A percentile compares a stretch with the other conserved stretches of the same genome.
phyloP scores from a whole-genome alignment of 163 green algal species.

The Coccomyxa subellipsoidea region DNA sequence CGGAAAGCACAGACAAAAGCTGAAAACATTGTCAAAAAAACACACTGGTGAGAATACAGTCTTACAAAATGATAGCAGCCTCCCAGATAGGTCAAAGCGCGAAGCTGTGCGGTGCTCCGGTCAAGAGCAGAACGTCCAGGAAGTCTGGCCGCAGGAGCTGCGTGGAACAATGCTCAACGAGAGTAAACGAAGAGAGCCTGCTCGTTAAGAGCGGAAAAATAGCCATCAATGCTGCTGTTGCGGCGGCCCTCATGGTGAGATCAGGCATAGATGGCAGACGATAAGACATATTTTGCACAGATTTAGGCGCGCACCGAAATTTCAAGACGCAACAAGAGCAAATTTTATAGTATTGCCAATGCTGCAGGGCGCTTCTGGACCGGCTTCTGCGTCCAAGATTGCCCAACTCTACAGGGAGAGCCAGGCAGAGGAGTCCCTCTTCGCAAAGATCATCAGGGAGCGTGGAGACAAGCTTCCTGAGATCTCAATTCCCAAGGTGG shows the following conservation, averaged over 20 bases:
- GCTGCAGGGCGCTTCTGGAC: neutral
- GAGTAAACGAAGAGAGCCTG: neutral
- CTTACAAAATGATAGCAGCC: neutral
- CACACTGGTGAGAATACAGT: too few species aligned
- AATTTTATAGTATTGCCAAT: too few species aligned
- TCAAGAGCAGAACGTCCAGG: neutral
- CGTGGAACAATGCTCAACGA: neutral
- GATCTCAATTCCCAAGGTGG: neutral
- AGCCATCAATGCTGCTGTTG: neutral
- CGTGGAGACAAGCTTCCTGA: neutral
- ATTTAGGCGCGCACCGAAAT: neutral
- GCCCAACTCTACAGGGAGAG: neutral
- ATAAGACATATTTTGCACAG: neutral
- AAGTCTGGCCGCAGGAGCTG: neutral
- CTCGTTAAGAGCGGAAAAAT: neutral
- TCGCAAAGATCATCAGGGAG: slow-evolving; percentile 1
- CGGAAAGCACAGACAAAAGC: too few species aligned
- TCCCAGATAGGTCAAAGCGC: neutral
- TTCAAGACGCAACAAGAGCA: too few species aligned
- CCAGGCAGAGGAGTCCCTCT: neutral
- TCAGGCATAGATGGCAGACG: neutral
- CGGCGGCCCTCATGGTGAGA: neutral
- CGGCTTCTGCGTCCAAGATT: neutral
- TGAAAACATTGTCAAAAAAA: too few species aligned
- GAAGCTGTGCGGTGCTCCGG: neutral